A percentile compares a stretch with the other conserved stretches of the same genome.
These are phyloP conservation scores for Ustilago sp. DNA, from an alignment of 1,284 basidiomycete genomes.

Conservation along the genomic window DNA sequence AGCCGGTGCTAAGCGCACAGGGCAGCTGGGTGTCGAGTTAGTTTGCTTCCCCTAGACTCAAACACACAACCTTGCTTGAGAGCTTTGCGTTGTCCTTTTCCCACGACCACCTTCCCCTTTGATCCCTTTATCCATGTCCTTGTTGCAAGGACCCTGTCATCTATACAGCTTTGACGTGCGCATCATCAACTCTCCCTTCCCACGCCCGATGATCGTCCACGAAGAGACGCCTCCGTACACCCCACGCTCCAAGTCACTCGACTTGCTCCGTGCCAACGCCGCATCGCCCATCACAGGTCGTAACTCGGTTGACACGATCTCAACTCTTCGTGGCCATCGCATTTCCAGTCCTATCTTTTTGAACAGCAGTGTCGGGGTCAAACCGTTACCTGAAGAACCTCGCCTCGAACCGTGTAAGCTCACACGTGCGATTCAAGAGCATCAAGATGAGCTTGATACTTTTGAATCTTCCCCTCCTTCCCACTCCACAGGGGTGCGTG, in stretches of 20 bases:
- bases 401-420: background rate
- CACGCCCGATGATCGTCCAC: background rate
- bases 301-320: constrained; percentile 28
- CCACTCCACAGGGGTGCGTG: background rate
- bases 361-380: constrained; percentile 35
- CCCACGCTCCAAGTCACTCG: constrained; percentile 32
- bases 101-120: background rate
- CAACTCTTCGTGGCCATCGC: constrained; percentile 20
- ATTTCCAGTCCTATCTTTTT: constrained; percentile 43
- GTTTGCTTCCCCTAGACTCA: background rate
- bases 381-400: constrained; percentile 10
- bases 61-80: background rate
- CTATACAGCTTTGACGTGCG: constrained; percentile 17
- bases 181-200: constrained; percentile 4
- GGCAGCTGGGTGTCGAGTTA: background rate
- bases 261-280: constrained; percentile 25
- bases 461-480: background rate
- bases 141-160: constrained; percentile 1
- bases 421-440: background rate
- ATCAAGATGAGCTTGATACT: background rate
- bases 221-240: constrained; percentile 26
- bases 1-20: background rate
- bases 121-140: background rate
- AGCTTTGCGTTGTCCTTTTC: background rate
- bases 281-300: constrained; percentile 11